Conservation (phyloP, 768 basidiomycete genomes). For the Termitomyces sp. region DNA sequence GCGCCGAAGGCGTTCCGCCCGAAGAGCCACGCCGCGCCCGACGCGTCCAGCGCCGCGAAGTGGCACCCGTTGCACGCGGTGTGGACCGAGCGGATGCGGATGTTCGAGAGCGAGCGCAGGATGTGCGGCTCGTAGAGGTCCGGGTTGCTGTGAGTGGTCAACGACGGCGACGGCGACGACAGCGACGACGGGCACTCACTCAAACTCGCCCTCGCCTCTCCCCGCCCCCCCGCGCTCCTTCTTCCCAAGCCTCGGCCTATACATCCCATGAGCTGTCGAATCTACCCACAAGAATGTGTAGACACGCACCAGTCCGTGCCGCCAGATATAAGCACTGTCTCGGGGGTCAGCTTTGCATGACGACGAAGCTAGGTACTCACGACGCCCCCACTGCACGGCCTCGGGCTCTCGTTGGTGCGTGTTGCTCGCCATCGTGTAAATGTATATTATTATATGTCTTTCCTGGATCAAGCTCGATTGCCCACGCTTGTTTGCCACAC, state of each 20-base stretch:
- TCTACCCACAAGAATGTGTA: no score
- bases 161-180: no score
- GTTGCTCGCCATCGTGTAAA: slow-evolving; percentile 11
- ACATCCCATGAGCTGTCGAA: no score
- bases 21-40: slow-evolving; percentile 86
- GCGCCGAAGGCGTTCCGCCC: slow-evolving; percentile 76
- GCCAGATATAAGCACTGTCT: slow-evolving; percentile 83
- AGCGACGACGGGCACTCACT: slow-evolving; percentile 30
- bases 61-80: slow-evolving; percentile 77
- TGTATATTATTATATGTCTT: slow-evolving; percentile 11
- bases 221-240: slow-evolving; percentile 59
- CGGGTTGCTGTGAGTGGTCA: slow-evolving; percentile 64
- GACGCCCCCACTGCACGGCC: slow-evolving; percentile 11
- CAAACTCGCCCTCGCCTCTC: slow-evolving; percentile 35
- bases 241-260: slow-evolving; percentile 72
- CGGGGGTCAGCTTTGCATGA: neutral
- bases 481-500: slow-evolving; percentile 8
- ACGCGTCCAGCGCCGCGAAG: slow-evolving; percentile 66
- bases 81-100: slow-evolving; percentile 70
- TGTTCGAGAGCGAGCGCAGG: slow-evolving; percentile 81
- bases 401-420: slow-evolving; percentile 2
- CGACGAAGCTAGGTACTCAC: slow-evolving; percentile 5
- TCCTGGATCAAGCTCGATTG: slow-evolving; percentile 4
- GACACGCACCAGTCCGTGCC: slow-evolving; percentile 80
- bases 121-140: slow-evolving; percentile 89